These are phyloP conservation scores for Thyridium curvatum DNA, from an alignment of 2,329 filamentous ascomycete genomes.

Conservation along the genomic window DNA sequence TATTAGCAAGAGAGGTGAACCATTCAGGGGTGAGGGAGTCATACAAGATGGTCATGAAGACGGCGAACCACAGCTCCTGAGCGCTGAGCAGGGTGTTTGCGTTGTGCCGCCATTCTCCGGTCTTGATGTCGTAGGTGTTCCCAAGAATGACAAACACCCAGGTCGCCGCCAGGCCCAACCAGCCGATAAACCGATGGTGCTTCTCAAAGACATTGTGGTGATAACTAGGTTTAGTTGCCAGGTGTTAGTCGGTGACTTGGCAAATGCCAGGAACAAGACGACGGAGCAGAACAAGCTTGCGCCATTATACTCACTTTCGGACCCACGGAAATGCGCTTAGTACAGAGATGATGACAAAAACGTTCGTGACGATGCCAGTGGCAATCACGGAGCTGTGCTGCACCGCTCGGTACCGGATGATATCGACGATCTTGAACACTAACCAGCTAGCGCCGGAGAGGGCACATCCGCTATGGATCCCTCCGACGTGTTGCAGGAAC, in stretches of 20 bases:
- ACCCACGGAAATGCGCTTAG: constrained; percentile 33
- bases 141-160: constrained; percentile 31
- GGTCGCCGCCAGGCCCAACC: constrained; percentile 29
- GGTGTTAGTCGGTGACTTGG: constrained; percentile 6
- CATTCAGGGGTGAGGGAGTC: constrained; percentile 3
- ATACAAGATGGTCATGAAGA: constrained; percentile 33
- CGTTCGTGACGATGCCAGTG: constrained; percentile 29
- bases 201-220: constrained; percentile 34
- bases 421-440: constrained; percentile 29
- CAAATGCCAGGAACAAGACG: too few species aligned
- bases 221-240: constrained; percentile 14
- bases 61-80: constrained; percentile 33
- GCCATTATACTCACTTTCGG: constrained; percentile 32
- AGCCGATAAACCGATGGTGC: constrained; percentile 34
- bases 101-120: constrained; percentile 23
- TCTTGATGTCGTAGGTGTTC: constrained; percentile 28
- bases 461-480: constrained; percentile 32
- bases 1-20: constrained; percentile 9
- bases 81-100: constrained; percentile 24
- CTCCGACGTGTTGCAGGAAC: constrained; percentile 31
- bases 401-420: constrained; percentile 21
- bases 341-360: constrained; percentile 28
- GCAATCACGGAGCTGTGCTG: constrained; percentile 27
- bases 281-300: too few species aligned
- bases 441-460: constrained; percentile 32